Evolutionary conservation across 495 filamentous ascomycete species (phyloP), one percentile per base, ranked within the genome.

Genomic region (Acidomyces sp.): DNA sequence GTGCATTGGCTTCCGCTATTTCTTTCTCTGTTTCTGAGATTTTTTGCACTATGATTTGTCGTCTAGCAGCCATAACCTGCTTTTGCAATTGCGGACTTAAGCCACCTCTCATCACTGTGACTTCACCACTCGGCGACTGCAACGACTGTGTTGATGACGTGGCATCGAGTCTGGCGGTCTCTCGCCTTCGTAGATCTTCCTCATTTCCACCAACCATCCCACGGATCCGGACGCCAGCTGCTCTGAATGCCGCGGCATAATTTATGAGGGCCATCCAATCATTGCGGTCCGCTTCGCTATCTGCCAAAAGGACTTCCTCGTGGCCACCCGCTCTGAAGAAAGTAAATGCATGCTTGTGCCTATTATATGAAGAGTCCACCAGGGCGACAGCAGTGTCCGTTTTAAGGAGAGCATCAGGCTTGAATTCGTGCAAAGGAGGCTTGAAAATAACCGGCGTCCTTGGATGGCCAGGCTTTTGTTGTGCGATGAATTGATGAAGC

Each of bases 221-320:
- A 44, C 86, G 72, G 66, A 90, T 86, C 15, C 85, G 74, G 10
- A 96, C 85, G n/a, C 86, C 85, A 16, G 86, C 82, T 1, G 85
- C 86, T 41, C 83, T 72, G 62, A 95, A 96, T 1, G 90, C 82
- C 6, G 90, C 83, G 22, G 88, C 87, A 59, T 95, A 95, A 54
- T 99, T 99, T 27, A 99, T 69, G 51, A 94, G 93, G 4, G 80
- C 83, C 18, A 99, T 63, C 90, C 90, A 99, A 53, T 99, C 90
- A 54, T 95, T 92, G 74, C 93, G 84, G 37, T 96, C 92, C 3
- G 65, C 62, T 45, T 96, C 92, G 21, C 71, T 81, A 45, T 92
- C 82, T 3, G 90, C 87, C 16, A 99, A 67, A 39, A 99, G 82
- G 10, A 82, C 77, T 55, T 99, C 90, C 54, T 96, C 88, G 13